Percentiles rank a stretch among this genome's conserved stretches.
Conservation (phyloP, 139 green algal genomes). For the Chlamydomonas schloesseri region DNA sequence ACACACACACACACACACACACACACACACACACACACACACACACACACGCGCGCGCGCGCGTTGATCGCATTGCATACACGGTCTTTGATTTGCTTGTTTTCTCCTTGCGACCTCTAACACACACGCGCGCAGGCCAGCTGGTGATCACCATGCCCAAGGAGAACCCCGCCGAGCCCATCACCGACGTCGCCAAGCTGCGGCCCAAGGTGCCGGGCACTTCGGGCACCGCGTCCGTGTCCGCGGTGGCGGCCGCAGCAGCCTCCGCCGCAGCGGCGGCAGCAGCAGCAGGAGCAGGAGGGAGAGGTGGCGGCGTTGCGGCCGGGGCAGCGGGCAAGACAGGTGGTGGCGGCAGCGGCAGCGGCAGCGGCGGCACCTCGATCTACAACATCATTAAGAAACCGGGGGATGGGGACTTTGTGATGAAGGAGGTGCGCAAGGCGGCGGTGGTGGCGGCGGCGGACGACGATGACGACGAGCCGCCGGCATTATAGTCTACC, state of each 20-base stretch:
- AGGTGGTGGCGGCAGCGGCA: background rate
- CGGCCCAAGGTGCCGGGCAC: background rate
- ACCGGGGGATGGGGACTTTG: conserved; percentile 1
- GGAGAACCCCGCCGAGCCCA: conserved; percentile 44
- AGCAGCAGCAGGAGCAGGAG: background rate
- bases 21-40: too few relatives aligned
- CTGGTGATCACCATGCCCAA: conserved; percentile 88
- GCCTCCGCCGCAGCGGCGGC: too few relatives aligned
- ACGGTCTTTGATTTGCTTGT: too few relatives aligned
- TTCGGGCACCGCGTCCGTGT: background rate
- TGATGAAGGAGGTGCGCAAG: conserved; percentile 37
- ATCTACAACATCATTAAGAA: background rate
- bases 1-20: too few relatives aligned
- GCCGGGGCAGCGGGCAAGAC: background rate
- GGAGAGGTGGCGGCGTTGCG: background rate
- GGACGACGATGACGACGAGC: conserved; percentile 47
- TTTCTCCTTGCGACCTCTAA: too few relatives aligned
- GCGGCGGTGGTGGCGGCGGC: conserved; percentile 39
- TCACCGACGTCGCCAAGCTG: conserved; percentile 26
- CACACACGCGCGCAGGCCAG: conserved; percentile 54
- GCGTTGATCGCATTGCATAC: too few relatives aligned
- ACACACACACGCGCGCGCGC: too few relatives aligned
- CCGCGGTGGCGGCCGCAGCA: too few relatives aligned
- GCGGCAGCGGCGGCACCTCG: background rate
- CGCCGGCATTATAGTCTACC: conserved; percentile 51